Evolutionary conservation across 2,329 filamentous ascomycete genomes (phyloP), one percentile per base, ranked within the genome.

Genomic region (Pseudogymnoascus sp.): DNA sequence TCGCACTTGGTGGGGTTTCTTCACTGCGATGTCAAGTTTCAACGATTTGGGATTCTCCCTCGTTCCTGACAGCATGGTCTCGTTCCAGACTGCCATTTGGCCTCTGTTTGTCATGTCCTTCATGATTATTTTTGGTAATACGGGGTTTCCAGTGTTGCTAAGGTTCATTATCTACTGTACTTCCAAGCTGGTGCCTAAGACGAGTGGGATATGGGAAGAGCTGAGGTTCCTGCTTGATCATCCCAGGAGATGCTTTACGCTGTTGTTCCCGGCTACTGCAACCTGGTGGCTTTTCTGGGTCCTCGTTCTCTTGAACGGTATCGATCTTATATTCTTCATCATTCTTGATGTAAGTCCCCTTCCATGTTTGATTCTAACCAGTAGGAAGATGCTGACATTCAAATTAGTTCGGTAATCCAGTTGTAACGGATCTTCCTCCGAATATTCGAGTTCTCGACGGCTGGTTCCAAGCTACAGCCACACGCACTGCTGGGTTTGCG

Each of bases 251-350:
- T 97, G 93, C 76, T 97, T 97, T 72, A 97, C 93, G 0, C 79
- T 97, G n/a, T 79, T 97, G 0, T 97, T 97, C 68, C 93, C 92
- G 0, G 87, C 88, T 0, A 85, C 84, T 62, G 91, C 92, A 1
- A 97, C 90, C 1, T 97, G 92, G 93, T 96, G 91, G 90, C 80
- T 97, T 0, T 95, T 97, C 72, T 89, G 85, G 74, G 87, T 96
- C 31, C 80, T 97, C 1, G 79, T 95, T 10, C 73, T 86, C 1
- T 80, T 97, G 65, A 97, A 97, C 72, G 84, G 82, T 11, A 78
- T 94, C 38, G 93, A 97, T 75, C 71, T 97, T 66, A 81, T 97
- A 47, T 89, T 97, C 71, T 97, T 96, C 74, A 87, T 97, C 65
- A 84, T 97, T 65, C 84, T 99, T 14, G 94, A 99, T 79, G 86